Conservation (phyloP, 2,329 filamentous ascomycete species). For the Ophiostoma sp. region DNA sequence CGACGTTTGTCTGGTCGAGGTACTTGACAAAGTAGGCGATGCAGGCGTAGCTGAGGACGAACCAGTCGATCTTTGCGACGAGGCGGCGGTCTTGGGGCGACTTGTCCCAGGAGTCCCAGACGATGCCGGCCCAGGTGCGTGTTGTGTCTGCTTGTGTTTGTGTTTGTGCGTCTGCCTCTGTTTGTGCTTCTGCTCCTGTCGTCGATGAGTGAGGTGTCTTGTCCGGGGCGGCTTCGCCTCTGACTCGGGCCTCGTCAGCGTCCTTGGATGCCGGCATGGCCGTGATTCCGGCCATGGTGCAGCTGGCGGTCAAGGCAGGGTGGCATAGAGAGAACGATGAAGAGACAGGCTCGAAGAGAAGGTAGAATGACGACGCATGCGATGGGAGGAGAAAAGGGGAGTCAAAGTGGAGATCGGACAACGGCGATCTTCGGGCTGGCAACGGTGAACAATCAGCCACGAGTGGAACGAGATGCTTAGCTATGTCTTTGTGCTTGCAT, state of each 20-base stretch:
- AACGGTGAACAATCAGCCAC: neutral
- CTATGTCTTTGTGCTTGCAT: too few species aligned
- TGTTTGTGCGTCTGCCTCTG: too few species aligned
- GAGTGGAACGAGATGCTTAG: too few species aligned
- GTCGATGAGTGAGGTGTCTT: neutral
- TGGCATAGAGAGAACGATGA: too few species aligned
- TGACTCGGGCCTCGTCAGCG: neutral
- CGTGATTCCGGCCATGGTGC: neutral
- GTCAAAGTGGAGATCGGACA: neutral
- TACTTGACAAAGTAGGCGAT: slow-evolving; percentile 40
- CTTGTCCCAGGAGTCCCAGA: slow-evolving; percentile 37
- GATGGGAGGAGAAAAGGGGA: neutral
- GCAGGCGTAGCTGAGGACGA: slow-evolving; percentile 37
- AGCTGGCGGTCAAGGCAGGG: neutral
- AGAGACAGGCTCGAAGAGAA: too few species aligned
- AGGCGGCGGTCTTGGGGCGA: slow-evolving; percentile 32
- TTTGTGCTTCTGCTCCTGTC: neutral
- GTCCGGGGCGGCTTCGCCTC: too few species aligned
- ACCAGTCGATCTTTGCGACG: slow-evolving; percentile 31
- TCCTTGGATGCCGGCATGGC: neutral
- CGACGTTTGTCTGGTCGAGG: slow-evolving; percentile 35
- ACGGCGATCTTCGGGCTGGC: neutral
- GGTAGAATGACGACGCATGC: neutral
- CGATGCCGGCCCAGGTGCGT: slow-evolving; percentile 32
- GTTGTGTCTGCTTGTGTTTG: neutral